These are phyloP conservation scores for Diaporthe amygdali DNA, from an alignment of 2,329 filamentous ascomycete species.

Conservation along the genomic window DNA sequence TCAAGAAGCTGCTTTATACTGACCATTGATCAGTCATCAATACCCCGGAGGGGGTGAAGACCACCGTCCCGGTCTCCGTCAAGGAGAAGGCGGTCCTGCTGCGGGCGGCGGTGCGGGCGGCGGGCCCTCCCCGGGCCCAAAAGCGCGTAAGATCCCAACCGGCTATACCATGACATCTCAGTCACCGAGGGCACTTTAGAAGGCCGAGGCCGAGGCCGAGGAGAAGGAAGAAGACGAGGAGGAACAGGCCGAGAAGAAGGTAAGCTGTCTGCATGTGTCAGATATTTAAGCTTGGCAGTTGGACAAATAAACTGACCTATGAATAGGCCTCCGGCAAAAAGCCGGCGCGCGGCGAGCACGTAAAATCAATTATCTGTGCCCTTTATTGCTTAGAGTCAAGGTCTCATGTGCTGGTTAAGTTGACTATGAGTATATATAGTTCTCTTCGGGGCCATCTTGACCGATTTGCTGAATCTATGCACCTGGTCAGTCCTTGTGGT, in stretches of 20 bases:
- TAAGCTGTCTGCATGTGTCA: too few species aligned
- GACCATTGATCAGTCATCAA: neutral
- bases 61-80: neutral
- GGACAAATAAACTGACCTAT: too few species aligned
- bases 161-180: neutral
- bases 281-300: too few species aligned
- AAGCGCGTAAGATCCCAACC: neutral
- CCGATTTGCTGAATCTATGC: too few species aligned
- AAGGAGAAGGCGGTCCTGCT: neutral
- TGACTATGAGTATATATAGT: neutral
- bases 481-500: too few species aligned
- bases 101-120: neutral
- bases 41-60: neutral
- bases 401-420: neutral
- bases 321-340: too few species aligned
- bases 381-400: neutral
- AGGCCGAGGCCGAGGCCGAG: too few species aligned
- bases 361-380: neutral
- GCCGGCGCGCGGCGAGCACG: neutral
- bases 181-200: neutral
- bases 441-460: too few species aligned
- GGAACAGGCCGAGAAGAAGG: neutral
- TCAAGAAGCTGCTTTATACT: neutral
- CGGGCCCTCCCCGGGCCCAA: neutral
- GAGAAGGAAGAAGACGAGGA: neutral